These are phyloP conservation scores for Termitomyces sp. DNA, from an alignment of 768 basidiomycete species.

Conservation along the genomic window DNA sequence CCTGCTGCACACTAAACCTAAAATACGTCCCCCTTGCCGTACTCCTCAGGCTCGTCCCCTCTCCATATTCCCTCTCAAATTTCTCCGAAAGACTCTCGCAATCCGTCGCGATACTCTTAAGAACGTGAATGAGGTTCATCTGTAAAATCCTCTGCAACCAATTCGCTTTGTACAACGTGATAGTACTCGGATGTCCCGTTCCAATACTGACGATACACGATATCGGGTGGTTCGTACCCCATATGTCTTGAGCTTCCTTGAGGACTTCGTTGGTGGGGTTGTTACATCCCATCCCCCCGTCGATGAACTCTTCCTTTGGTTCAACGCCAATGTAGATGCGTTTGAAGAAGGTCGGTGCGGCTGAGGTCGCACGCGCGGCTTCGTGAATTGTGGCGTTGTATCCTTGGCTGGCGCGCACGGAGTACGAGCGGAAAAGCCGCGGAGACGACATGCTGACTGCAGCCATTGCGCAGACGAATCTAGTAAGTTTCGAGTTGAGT, in stretches of 20 bases:
- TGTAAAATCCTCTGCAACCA: not conserved
- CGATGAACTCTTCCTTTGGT: conserved; percentile 8
- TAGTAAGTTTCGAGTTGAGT: no score
- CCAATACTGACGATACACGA: conserved; percentile 9
- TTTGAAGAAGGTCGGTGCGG: conserved; percentile 22
- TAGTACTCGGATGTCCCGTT: conserved; percentile 1
- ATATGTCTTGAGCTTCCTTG: conserved; percentile 2
- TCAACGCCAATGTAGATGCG: conserved; percentile 12
- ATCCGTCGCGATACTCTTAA: conserved; percentile 4
- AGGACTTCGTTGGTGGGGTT: conserved; percentile 9
- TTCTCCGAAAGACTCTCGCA: conserved; percentile 6
- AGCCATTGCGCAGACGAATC: conserved; percentile 2
- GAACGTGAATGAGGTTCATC: not conserved
- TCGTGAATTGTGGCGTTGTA: conserved; percentile 23
- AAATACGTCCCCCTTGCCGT: no score
- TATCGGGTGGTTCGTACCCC: not conserved
- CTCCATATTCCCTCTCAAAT: not conserved
- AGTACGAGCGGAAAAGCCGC: conserved; percentile 14
- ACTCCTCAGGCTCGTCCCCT: no score
- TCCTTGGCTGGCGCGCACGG: not conserved
- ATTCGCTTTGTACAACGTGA: not conserved
- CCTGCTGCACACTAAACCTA: no score
- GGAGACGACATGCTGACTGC: conserved; percentile 1
- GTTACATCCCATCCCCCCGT: conserved; percentile 15
- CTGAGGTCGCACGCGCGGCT: conserved; percentile 26